phyloP scores from a whole-genome alignment of 371 early-diverging fungal species.

The Mucor velutinosus region DNA sequence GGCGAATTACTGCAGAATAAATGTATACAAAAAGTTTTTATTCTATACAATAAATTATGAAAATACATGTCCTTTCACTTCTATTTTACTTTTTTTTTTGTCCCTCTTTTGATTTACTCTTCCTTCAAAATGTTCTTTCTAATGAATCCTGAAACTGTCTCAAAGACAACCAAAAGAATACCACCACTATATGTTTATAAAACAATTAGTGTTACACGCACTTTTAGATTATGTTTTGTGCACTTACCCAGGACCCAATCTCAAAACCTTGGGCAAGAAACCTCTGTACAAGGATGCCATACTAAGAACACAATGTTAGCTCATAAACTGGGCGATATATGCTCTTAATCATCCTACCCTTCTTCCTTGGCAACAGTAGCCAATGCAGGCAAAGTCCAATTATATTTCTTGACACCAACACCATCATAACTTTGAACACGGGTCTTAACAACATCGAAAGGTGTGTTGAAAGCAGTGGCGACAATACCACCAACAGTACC shows the following conservation, averaged over 20 bases:
- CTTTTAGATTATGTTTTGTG: not conserved
- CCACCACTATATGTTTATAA: constrained; percentile 48
- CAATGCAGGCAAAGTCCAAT: constrained; percentile 88
- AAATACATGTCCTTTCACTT: constrained; percentile 7
- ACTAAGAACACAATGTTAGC: constrained; percentile 36
- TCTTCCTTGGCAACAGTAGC: constrained; percentile 90
- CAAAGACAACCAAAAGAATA: constrained; percentile 93
- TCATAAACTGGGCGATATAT: not conserved
- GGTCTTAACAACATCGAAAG: constrained; percentile 97
- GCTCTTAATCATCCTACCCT: constrained; percentile 57
- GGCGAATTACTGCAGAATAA: constrained; percentile 13
- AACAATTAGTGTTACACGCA: constrained; percentile 18
- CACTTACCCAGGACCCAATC: constrained; percentile 90
- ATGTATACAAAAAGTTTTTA: constrained; percentile 1
- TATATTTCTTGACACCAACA: constrained; percentile 72
- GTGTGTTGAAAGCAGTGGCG: constrained; percentile 94
- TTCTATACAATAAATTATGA: not conserved
- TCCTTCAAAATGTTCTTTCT: constrained; percentile 69
- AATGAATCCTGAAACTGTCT: constrained; percentile 85
- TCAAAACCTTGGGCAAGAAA: constrained; percentile 94
- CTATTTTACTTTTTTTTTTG: not conserved
- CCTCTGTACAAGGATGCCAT: constrained; percentile 92
- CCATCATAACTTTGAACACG: constrained; percentile 88
- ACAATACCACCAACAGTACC: constrained; percentile 95
- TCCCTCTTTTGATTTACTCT: constrained; percentile 1